Percentiles rank a stretch among this genome's conserved stretches.
phyloP scores from a whole-genome alignment of 805 yeast species.

The Lachancea waltii region DNA sequence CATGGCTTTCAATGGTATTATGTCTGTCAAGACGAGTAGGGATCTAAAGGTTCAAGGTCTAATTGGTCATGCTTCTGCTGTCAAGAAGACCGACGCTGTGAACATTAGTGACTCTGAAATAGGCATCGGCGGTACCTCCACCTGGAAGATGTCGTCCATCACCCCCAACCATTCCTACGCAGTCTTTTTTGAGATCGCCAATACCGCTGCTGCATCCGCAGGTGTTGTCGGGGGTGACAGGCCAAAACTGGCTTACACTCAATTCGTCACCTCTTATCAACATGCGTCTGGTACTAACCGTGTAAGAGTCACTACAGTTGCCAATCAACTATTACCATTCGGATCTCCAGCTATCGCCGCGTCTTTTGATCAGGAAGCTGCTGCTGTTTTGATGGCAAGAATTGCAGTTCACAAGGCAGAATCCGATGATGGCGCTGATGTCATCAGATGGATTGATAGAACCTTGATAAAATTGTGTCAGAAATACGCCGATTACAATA shows the following conservation, averaged over 20 bases:
- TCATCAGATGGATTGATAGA: conserved; percentile 90
- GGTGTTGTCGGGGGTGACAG: conserved; percentile 20
- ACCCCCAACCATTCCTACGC: conserved; percentile 88
- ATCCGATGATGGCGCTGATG: conserved; percentile 87
- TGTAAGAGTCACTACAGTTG: conserved; percentile 83
- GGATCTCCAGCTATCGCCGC: conserved; percentile 49
- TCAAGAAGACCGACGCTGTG: conserved; percentile 52
- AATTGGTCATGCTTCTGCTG: conserved; percentile 85
- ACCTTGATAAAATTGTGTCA: conserved; percentile 85
- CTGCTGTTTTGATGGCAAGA: conserved; percentile 89
- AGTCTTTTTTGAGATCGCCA: conserved; percentile 75
- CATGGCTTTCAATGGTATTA: conserved; percentile 84
- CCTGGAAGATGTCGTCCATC: conserved; percentile 78
- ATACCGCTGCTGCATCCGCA: conserved; percentile 27
- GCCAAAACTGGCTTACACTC: conserved; percentile 48
- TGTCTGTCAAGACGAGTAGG: conserved; percentile 80
- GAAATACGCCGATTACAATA: conserved; percentile 87
- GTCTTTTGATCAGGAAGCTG: conserved; percentile 97
- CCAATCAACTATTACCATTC: conserved; percentile 44
- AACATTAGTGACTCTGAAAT: conserved; percentile 88
- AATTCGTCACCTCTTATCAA: conserved; percentile 87
- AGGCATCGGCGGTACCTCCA: conserved; percentile 88
- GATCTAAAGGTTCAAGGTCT: conserved; percentile 88
- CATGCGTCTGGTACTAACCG: conserved; percentile 91
- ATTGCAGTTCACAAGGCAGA: conserved; percentile 78